Percentiles rank a stretch among this genome's conserved stretches.
Evolutionary conservation across 2,329 filamentous ascomycete species (phyloP).

Genomic region (Aspergillus quadricinctus): DNA sequence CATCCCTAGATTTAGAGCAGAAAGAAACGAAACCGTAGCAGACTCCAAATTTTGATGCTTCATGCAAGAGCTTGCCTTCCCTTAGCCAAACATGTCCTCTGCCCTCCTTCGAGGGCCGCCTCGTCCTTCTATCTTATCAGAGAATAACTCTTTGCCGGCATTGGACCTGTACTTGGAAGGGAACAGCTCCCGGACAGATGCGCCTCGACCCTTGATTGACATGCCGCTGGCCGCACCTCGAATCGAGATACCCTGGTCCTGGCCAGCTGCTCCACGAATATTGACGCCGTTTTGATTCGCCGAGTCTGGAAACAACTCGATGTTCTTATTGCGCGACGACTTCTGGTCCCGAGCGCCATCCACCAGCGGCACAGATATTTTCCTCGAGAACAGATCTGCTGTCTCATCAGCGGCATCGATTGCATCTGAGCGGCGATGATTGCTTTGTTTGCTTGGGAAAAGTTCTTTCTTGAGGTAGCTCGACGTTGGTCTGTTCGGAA

Average conservation of each 20-base stretch:
- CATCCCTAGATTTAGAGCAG: not conserved
- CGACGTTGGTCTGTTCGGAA: constrained; percentile 39
- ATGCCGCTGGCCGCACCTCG: constrained; percentile 50
- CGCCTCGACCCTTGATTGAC: constrained; percentile 66
- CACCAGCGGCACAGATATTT: constrained; percentile 48
- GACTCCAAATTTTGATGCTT: not conserved
- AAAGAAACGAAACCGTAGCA: not conserved
- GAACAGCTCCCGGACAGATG: constrained; percentile 64
- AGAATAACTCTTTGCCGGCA: constrained; percentile 66
- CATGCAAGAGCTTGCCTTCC: not conserved
- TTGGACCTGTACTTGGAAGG: constrained; percentile 58
- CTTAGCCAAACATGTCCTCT: constrained; percentile 67
- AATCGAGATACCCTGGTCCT: constrained; percentile 35
- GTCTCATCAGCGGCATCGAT: constrained; percentile 54
- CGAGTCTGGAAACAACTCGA: constrained; percentile 39
- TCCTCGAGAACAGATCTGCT: constrained; percentile 47
- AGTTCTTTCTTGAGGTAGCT: constrained; percentile 53
- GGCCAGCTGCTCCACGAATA: constrained; percentile 57
- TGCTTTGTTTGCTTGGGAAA: constrained; percentile 49
- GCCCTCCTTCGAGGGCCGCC: constrained; percentile 61
- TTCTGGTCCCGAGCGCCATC: constrained; percentile 38
- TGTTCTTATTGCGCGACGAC: constrained; percentile 23
- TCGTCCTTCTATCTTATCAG: constrained; percentile 55
- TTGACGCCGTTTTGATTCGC: constrained; percentile 43
- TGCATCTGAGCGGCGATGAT: constrained; percentile 47